Percentiles rank a stretch among this genome's conserved stretches.
Conservation (phyloP, 2,329 filamentous ascomycete genomes). For the Epichloe sp. region DNA sequence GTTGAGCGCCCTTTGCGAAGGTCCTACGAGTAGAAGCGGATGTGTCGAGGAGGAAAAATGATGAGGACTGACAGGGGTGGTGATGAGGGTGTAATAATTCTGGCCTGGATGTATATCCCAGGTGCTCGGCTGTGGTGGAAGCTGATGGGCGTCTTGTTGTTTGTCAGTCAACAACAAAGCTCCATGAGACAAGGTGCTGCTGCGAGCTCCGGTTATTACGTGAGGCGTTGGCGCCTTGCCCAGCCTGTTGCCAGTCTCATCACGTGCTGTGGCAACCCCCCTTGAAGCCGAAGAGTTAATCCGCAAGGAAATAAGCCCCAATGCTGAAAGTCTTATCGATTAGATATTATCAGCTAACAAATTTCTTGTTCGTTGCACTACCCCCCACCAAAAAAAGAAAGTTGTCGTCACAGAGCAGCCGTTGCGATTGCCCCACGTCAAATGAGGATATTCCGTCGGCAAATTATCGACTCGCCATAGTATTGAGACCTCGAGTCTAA, state of each 20-base stretch:
- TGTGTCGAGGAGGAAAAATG: background rate
- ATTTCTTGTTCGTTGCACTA: constrained; percentile 11
- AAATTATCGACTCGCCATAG: background rate
- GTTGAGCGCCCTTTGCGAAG: constrained; percentile 15
- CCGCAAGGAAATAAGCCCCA: background rate
- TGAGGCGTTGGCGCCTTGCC: constrained; percentile 30
- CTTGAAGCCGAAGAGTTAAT: constrained; percentile 7
- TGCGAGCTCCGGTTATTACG: constrained; percentile 32
- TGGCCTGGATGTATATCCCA: background rate
- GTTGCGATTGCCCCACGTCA: background rate
- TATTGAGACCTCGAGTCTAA: background rate
- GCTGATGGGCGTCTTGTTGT: constrained; percentile 16
- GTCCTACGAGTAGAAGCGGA: constrained; percentile 8
- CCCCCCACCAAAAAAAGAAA: constrained; percentile 16
- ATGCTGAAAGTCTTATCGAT: constrained; percentile 14
- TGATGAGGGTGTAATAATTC: background rate
- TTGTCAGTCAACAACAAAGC: constrained; percentile 20
- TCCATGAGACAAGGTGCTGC: constrained; percentile 9
- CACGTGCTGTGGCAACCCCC: constrained; percentile 15
- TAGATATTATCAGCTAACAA: constrained; percentile 17
- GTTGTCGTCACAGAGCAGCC: background rate
- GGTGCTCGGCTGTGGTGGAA: background rate
- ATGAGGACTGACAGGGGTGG: constrained; percentile 4
- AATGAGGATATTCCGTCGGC: background rate
- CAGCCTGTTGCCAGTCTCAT: constrained; percentile 14